Percentiles rank a stretch among this genome's conserved stretches.
phyloP scores from a whole-genome alignment of 2,329 filamentous ascomycete species.

The Scortechinia acanthostroma region DNA sequence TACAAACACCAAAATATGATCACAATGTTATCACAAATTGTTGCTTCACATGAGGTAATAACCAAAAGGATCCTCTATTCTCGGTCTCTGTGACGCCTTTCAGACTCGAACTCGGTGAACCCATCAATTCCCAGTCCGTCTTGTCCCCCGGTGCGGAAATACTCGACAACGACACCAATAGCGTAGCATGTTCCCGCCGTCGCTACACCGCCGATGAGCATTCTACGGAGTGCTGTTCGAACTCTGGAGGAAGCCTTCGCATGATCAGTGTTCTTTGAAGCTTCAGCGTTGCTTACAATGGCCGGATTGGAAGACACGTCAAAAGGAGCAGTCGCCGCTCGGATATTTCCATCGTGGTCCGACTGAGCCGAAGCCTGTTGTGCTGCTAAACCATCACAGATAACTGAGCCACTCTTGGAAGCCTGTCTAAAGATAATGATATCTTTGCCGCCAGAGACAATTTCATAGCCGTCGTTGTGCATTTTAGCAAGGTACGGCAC shows the following conservation, averaged over 20 bases:
- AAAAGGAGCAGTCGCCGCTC: not conserved
- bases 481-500: constrained; percentile 25
- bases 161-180: constrained; percentile 25
- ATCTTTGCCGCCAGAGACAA: constrained; percentile 27
- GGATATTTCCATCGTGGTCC: not conserved
- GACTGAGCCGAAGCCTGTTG: too few relatives aligned
- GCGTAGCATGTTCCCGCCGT: constrained; percentile 28
- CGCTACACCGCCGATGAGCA: constrained; percentile 20
- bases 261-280: not conserved
- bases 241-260: constrained; percentile 6
- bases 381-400: too few relatives aligned
- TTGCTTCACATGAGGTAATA: not conserved
- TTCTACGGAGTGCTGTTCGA: constrained; percentile 15
- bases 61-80: too few relatives aligned
- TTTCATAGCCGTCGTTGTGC: constrained; percentile 26
- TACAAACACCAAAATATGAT: too few relatives aligned
- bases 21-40: not conserved
- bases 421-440: constrained; percentile 23
- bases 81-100: constrained; percentile 15
- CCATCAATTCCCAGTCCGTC: constrained; percentile 24
- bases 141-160: constrained; percentile 26
- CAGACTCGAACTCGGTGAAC: constrained; percentile 26
- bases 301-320: not conserved
- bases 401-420: too few relatives aligned
- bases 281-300: not conserved